Conservation (phyloP, 139 green algal genomes). For the Coelastrella sp. region DNA sequence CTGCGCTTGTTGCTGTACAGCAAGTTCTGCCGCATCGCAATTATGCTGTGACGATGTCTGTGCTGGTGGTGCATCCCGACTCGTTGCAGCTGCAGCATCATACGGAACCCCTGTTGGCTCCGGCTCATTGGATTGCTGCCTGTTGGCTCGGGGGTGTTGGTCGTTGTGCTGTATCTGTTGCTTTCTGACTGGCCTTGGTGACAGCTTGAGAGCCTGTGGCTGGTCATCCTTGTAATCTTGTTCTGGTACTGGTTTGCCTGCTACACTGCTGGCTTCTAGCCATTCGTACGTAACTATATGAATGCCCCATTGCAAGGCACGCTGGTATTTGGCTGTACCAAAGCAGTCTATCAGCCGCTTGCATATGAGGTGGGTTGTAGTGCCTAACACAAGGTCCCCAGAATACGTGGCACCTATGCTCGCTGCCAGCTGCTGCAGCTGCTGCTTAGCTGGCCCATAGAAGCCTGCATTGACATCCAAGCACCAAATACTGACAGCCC, state of each 20-base stretch:
- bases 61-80: too few species aligned
- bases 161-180: not conserved
- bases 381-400: conserved; percentile 31
- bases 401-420: conserved; percentile 30
- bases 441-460: conserved; percentile 19
- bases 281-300: conserved; percentile 33
- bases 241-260: conserved; percentile 37
- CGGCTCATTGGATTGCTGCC: not conserved
- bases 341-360: conserved; percentile 50
- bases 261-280: conserved; percentile 35
- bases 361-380: conserved; percentile 46
- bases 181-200: not conserved
- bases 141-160: not conserved
- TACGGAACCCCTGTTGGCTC: not conserved
- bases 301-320: conserved; percentile 31
- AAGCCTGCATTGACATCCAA: conserved; percentile 4
- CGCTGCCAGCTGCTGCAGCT: conserved; percentile 17
- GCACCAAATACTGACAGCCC: too few species aligned
- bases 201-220: not conserved
- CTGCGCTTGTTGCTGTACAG: not conserved
- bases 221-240: conserved; percentile 33
- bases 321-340: conserved; percentile 16
- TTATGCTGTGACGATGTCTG: not conserved
- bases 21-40: not conserved
- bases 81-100: not conserved